Conservation (phyloP, 106 monocot species). For the Triglochin maritima region DNA sequence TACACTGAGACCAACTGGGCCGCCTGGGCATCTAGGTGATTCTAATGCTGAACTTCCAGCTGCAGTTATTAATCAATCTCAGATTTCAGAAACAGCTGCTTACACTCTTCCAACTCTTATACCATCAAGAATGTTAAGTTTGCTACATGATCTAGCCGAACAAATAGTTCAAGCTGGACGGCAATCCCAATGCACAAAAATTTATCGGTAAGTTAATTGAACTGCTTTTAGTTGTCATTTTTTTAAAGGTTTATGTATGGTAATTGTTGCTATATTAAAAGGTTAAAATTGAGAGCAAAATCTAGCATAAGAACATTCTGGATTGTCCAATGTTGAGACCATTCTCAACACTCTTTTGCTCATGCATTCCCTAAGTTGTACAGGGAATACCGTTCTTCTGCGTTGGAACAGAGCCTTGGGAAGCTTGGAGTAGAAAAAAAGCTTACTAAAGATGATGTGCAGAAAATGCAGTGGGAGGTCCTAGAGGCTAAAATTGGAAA, state of each 20-base stretch:
- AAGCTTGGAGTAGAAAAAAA: conserved; percentile 75
- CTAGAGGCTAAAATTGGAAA: conserved; percentile 73
- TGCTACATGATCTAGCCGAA: conserved; percentile 70
- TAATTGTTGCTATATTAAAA: no score
- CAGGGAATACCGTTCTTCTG: conserved; percentile 51
- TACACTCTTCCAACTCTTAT: conserved; percentile 76
- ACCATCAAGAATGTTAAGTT: conserved; percentile 64
- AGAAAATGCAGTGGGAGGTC: conserved; percentile 80
- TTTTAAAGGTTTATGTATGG: no score
- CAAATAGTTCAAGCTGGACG: conserved; percentile 72
- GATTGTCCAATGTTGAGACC: no score
- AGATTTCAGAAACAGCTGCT: conserved; percentile 24
- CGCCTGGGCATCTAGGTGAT: conserved; percentile 10
- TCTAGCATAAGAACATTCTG: no score
- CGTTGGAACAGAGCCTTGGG: conserved; percentile 49
- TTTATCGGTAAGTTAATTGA: conserved; percentile 40
- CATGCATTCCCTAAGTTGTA: background rate
- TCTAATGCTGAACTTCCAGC: conserved; percentile 35
- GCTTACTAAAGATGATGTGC: conserved; percentile 74
- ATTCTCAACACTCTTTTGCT: background rate
- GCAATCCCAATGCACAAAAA: conserved; percentile 52
- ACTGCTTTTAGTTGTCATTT: background rate
- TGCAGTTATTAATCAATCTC: background rate
- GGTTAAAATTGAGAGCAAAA: no score
- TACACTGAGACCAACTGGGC: conserved; percentile 34